phyloP scores from a whole-genome alignment of 2,329 filamentous ascomycete genomes.

The Cordyceps cateniannulata region DNA sequence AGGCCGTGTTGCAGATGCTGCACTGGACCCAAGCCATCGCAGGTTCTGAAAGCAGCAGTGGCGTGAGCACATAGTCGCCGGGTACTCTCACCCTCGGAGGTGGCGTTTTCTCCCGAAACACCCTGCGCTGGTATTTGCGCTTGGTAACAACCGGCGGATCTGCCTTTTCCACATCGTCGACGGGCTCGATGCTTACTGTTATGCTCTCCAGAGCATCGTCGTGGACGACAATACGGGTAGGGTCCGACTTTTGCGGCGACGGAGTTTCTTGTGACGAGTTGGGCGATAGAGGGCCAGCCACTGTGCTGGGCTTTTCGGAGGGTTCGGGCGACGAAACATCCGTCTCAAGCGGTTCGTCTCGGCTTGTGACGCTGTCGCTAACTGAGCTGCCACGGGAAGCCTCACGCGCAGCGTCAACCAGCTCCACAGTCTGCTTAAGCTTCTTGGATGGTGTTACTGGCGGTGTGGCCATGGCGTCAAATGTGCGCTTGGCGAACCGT shows the following conservation, averaged over 20 bases:
- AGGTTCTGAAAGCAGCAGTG: conserved; percentile 66
- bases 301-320: background rate
- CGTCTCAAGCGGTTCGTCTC: conserved; percentile 26
- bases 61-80: conserved; percentile 78
- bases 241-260: conserved; percentile 5
- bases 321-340: conserved; percentile 44
- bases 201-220: conserved; percentile 15
- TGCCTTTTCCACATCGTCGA: conserved; percentile 5
- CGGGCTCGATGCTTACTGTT: conserved; percentile 22
- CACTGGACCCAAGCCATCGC: conserved; percentile 83
- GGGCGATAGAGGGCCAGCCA: background rate
- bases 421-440: conserved; percentile 29
- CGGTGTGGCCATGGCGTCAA: conserved; percentile 43
- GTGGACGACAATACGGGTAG: background rate
- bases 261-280: conserved; percentile 6
- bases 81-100: conserved; percentile 45
- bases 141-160: conserved; percentile 19
- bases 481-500: conserved; percentile 32
- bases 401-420: conserved; percentile 22
- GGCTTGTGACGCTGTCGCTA: conserved; percentile 22
- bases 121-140: conserved; percentile 29
- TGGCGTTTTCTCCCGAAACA: conserved; percentile 28
- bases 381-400: conserved; percentile 34
- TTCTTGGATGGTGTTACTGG: conserved; percentile 50
- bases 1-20: conserved; percentile 71